phyloP scores from a whole-genome alignment of 2,329 filamentous ascomycete species.

The Penicillium rolfsii region DNA sequence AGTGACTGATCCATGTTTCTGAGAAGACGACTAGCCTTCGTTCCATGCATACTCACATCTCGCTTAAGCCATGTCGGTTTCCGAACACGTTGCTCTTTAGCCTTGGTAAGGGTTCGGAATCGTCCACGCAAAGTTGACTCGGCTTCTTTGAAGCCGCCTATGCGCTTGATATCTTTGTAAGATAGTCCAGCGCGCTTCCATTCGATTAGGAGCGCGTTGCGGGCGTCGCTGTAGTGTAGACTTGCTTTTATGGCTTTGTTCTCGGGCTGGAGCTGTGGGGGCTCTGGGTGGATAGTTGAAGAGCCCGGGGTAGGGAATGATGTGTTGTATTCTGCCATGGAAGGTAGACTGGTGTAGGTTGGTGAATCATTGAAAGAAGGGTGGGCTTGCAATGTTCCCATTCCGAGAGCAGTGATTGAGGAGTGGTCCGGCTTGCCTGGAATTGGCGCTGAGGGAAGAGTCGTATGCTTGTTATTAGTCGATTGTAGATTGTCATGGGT shows the following conservation, averaged over 20 bases:
- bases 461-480: not conserved
- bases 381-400: not conserved
- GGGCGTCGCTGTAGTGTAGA: constrained; percentile 27
- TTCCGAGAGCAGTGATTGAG: not conserved
- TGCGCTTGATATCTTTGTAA: constrained; percentile 53
- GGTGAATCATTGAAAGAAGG: not conserved
- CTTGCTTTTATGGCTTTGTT: constrained; percentile 10
- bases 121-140: constrained; percentile 54
- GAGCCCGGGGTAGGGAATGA: not conserved
- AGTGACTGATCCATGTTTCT: too few species aligned
- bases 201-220: constrained; percentile 46
- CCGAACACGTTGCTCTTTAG: constrained; percentile 49
- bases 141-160: constrained; percentile 49
- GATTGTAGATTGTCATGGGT: not conserved
- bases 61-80: constrained; percentile 49
- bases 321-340: not conserved
- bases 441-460: not conserved
- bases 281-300: not conserved
- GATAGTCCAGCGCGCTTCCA: constrained; percentile 48
- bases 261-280: not conserved
- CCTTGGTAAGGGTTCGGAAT: constrained; percentile 52
- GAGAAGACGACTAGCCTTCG: too few species aligned
- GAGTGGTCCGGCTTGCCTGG: not conserved
- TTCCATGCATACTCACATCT: constrained; percentile 44
- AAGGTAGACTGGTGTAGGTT: not conserved